Percentiles rank a stretch among this genome's conserved stretches.
phyloP scores from a whole-genome alignment of 2,329 filamentous ascomycete genomes.

The Neurospora sp. region DNA sequence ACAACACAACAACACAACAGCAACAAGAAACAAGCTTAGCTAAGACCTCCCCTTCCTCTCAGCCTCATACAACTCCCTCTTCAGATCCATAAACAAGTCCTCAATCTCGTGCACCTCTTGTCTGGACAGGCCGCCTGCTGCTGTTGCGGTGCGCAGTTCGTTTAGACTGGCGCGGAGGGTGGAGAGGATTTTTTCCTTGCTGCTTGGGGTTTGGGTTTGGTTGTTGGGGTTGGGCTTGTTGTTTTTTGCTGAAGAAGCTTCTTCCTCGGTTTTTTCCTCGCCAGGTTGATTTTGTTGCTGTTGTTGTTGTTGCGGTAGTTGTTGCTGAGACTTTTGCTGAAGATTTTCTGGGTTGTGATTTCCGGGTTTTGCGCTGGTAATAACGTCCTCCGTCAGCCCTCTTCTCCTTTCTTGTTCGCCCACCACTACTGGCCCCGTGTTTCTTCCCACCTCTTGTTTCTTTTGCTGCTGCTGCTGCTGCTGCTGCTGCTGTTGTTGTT shows the following conservation, averaged over 20 bases:
- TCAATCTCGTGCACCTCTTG: conserved; percentile 63
- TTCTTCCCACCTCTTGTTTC: background rate
- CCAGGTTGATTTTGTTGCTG: background rate
- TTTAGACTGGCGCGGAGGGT: conserved; percentile 46
- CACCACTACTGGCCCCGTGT: background rate
- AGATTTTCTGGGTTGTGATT: background rate
- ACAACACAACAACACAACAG: no score
- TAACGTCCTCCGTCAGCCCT: background rate
- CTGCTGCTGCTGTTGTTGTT: background rate
- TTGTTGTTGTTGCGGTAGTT: background rate
- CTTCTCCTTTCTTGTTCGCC: background rate
- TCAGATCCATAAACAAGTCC: conserved; percentile 70
- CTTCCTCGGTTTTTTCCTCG: no score
- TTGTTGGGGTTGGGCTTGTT: background rate
- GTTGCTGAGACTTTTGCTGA: background rate
- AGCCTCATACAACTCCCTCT: conserved; percentile 62
- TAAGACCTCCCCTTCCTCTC: conserved; percentile 42
- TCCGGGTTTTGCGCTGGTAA: background rate
- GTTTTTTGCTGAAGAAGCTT: no score
- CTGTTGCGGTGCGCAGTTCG: conserved; percentile 44
- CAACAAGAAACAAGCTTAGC: no score
- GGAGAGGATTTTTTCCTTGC: conserved; percentile 35
- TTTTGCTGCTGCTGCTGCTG: background rate
- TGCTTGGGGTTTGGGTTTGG: conserved; percentile 15
- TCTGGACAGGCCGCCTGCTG: conserved; percentile 36